Conservation (phyloP, 2,329 filamentous ascomycete species). For the Chaetomiaceae sp. region DNA sequence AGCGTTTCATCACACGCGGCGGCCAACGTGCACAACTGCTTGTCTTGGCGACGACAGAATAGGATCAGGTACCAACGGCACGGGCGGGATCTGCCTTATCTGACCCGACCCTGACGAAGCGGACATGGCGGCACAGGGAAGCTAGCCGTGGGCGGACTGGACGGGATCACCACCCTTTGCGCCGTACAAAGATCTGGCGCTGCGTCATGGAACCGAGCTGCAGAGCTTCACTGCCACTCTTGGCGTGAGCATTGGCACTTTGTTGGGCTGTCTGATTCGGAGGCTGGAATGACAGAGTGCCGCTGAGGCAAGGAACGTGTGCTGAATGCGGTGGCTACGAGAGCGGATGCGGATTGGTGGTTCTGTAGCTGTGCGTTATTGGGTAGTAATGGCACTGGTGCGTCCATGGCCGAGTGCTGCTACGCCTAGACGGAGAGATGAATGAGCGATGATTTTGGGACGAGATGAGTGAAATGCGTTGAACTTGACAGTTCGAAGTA, state of each 20-base stretch:
- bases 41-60: background rate
- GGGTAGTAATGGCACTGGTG: too few relatives aligned
- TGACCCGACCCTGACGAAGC: too few relatives aligned
- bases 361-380: too few relatives aligned
- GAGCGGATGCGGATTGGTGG: too few relatives aligned
- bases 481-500: too few relatives aligned
- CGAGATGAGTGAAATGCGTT: too few relatives aligned
- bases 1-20: slow-evolving; percentile 3
- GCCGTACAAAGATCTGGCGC: background rate
- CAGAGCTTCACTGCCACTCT: slow-evolving; percentile 12
- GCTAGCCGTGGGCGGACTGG: too few relatives aligned
- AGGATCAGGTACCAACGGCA: slow-evolving; percentile 3
- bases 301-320: too few relatives aligned
- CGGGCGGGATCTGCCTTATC: background rate
- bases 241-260: slow-evolving; percentile 8
- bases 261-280: background rate
- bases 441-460: too few relatives aligned
- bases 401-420: background rate
- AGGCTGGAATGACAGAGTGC: background rate
- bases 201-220: background rate
- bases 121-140: too few relatives aligned
- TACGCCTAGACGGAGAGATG: background rate
- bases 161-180: background rate
- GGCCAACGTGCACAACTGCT: background rate
- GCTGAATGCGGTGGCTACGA: too few relatives aligned